phyloP scores from a whole-genome alignment of 225 moss, liverwort and hornwort genomes.

The Marchantia polymorpha region DNA sequence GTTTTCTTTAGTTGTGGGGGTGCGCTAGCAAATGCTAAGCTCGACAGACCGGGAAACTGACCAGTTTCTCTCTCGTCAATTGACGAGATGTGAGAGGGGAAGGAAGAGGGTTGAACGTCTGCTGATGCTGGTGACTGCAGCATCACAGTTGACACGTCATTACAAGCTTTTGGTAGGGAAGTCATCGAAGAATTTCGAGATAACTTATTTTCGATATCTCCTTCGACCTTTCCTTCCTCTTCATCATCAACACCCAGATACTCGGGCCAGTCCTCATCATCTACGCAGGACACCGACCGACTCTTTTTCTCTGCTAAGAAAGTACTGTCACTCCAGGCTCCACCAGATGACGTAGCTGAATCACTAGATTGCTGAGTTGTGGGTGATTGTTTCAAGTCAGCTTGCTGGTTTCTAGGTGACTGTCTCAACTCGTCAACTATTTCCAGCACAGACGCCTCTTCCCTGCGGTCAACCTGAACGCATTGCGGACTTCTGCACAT shows the following conservation, averaged over 20 bases:
- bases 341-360: constrained; percentile 26
- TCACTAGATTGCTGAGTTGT: constrained; percentile 3
- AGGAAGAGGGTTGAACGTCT: constrained; percentile 16
- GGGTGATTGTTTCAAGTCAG: neutral
- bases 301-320: constrained; percentile 28
- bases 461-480: constrained; percentile 7
- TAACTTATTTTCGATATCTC: constrained; percentile 1
- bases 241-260: constrained; percentile 25
- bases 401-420: neutral
- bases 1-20: constrained; percentile 11
- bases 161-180: constrained; percentile 10
- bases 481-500: constrained; percentile 13
- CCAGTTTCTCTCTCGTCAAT: constrained; percentile 28
- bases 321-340: constrained; percentile 37
- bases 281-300: constrained; percentile 20
- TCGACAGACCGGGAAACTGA: constrained; percentile 40
- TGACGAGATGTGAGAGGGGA: constrained; percentile 18
- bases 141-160: neutral
- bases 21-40: constrained; percentile 42
- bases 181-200: neutral
- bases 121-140: constrained; percentile 6
- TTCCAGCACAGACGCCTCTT: neutral
- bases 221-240: constrained; percentile 3
- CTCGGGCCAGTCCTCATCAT: constrained; percentile 26
- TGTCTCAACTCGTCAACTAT: neutral